Evolutionary conservation across 768 basidiomycete genomes (phyloP).

Genomic region (Auricularia cornea): DNA sequence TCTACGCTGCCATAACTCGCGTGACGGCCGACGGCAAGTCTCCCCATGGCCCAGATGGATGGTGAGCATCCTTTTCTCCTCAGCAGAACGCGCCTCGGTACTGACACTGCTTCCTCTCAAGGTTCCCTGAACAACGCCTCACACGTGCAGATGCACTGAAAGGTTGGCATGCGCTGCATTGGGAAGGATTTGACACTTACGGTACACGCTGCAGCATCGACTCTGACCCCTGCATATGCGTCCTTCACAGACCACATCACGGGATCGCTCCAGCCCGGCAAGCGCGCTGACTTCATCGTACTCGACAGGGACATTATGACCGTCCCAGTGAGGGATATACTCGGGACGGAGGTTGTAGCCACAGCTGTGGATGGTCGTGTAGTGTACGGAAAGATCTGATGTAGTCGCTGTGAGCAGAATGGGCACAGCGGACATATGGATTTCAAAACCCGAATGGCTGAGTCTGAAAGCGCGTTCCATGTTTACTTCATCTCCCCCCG

Average conservation of each 20-base stretch:
- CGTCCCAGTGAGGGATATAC: conserved; percentile 49
- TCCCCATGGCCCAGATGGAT: conserved; percentile 77
- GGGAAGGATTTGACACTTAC: too few relatives aligned
- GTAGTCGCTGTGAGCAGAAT: too few relatives aligned
- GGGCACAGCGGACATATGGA: too few relatives aligned
- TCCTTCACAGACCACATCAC: conserved; percentile 63
- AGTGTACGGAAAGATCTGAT: conserved; percentile 44
- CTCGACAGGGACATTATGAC: conserved; percentile 75
- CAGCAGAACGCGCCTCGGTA: too few relatives aligned
- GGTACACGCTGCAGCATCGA: background rate
- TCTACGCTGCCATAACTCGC: conserved; percentile 82
- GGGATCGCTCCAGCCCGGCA: conserved; percentile 68
- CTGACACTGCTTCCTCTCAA: too few relatives aligned
- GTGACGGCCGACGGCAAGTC: conserved; percentile 59
- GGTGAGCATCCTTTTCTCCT: too few relatives aligned
- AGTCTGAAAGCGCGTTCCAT: too few relatives aligned
- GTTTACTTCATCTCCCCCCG: too few relatives aligned
- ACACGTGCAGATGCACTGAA: conserved; percentile 76
- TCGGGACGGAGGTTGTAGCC: conserved; percentile 54
- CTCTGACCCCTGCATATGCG: conserved; percentile 77
- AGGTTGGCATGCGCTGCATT: conserved; percentile 17
- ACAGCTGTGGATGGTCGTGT: too few relatives aligned
- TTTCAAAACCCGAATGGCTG: too few relatives aligned
- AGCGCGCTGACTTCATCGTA: conserved; percentile 83
- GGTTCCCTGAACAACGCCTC: conserved; percentile 69